Evolutionary conservation across 2,329 filamentous ascomycete genomes (phyloP), one percentile per base, ranked within the genome.

Genomic region (Cladosporium sp.): DNA sequence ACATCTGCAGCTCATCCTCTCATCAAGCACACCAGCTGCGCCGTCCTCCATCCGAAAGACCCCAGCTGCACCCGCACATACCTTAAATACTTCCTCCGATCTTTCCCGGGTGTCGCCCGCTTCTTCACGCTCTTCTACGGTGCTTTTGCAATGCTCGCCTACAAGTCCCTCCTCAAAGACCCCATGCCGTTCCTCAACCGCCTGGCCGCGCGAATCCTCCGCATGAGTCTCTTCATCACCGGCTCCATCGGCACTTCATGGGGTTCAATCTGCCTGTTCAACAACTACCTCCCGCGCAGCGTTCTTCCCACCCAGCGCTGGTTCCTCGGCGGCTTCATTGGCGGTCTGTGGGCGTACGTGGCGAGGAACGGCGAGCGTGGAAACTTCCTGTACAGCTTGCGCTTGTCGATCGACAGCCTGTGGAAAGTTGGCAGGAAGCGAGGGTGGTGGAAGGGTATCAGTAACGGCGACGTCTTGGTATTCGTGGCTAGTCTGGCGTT

Each of bases 401-500:
- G 93, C 2, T 81, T 89, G n/a, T 92, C 90, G 66, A 82, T 97
- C 32, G 91, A 96, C 76, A 91, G 88, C 43, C 78, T 93, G 54
- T 98, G 93, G 92, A 96, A 96, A 81, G 92, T 96, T 0, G 93
- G 93, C n/a, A 87, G 91, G 64, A 98, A 98, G 87, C 83, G 89
- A 36, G 86, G 92, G 1, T 92, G 92, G 88, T 97, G 94, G 92
- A 88, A 85, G 69, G 91, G 91, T 13, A 84, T 95, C 76, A 87
- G 85, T 72, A 91, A 91, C 43, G 93, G 93, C 0, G 94, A 98
- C 78, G 87, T 97, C 5, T 86, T 90, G 80, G 81, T 98, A 3
- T 93, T 98, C 74, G 90, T 94, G 18, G 78, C 88, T 21, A 91
- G 92, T 57, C 82, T 97, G 79, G 91, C 91, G 71, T 78, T 93